Evolutionary conservation across 805 yeast genomes (phyloP), one percentile per base, ranked within the genome.

Genomic region (Pichia deserticola): DNA sequence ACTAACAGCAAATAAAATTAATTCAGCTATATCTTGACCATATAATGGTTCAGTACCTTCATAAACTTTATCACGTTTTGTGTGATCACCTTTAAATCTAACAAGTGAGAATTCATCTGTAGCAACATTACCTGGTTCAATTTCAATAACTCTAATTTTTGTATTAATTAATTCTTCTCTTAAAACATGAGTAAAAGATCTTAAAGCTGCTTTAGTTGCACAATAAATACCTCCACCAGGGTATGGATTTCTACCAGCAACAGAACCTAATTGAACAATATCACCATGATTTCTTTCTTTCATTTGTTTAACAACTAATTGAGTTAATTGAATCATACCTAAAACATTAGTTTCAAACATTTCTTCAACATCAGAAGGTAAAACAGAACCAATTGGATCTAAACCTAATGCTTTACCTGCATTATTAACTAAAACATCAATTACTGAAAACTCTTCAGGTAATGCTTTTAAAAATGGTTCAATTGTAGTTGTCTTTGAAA

Each of bases 331-430:
- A 52, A 90, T 86, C 66, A 90, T 73, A 4, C 96, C 97, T 50
- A 88, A 63, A 3, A 92, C 97, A 61, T 90, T 92, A 51, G 97
- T 89, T 59, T 84, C 75, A 67, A 87, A 82, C 89, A 89, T 88
- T 43, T 76, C 79, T 44, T 75, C 72, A 43, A 89, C 78, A 61
- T 89, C 96, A 5, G 69, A 68, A n/a, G 73, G 67, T 1, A 67
- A 66, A 54, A 92, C 81, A 5, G 71, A 69, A 13, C 97, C 97
- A 49, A 89, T 84, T 49, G 75, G 73, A 39, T 84, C 96, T 49
- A 75, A 71, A 4, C 97, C 97, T 43, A 81, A 67, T 0, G 96
- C 97, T 70, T 78, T 79, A 47, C 89, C 89, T 2, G 90, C 90
- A 60, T 84, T 84, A 67, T 84, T 84, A 43, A 84, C 70, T 55